Base-by-base conservation (phyloP, 306 rosid species). In the Astragalus glycyphyllos region DNA sequence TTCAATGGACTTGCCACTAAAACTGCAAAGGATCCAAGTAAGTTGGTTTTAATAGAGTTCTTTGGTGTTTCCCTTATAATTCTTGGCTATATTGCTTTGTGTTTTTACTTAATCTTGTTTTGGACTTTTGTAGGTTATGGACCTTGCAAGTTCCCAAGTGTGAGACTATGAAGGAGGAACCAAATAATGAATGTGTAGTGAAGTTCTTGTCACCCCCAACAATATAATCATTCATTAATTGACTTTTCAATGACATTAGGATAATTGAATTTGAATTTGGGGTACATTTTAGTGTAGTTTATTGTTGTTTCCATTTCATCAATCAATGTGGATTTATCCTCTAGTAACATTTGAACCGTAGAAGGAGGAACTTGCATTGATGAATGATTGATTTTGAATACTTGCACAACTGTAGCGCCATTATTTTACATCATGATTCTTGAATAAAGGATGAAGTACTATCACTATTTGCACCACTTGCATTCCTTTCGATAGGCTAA, bases 1-100 rank as follows among this genome's bases (percentile, higher is more conserved):
- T 93, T 93, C 6, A 70, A 87, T 45, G 98, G 98, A 9, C 83
- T 93, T 0, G 96, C 98, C 20, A 49, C 80, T 8, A 88, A 86
- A 72, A 86, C 87, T 0, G 72, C 72, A 34, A 77, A 76, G 68
- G 84, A 93, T 59, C 98, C 98, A 73, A 85, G 98, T 90, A 80
- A 86, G 98, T 20, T 53, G 4, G 2, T 7, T 40, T 40, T 40
- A 5, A 35, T 35, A 8, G 8, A 40, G 5, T 8, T 7, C 11
- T 40, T 40, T 8, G 44, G 7, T 8, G 44, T 40, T 54, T 26
- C 17, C 14, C 15, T 54, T 23, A 54, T 14, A 29, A 13, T 35
- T n/a, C n/a, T 34, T 58, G n/a, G 7, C 8, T 7, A 56, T 7
- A 56, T 58, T 58, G 3, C 3, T 34, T 34, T 35, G 45, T 59